Evolutionary conservation across 768 basidiomycete species (phyloP).

Genomic region (Rhodosporidiobolus odoratus): DNA sequence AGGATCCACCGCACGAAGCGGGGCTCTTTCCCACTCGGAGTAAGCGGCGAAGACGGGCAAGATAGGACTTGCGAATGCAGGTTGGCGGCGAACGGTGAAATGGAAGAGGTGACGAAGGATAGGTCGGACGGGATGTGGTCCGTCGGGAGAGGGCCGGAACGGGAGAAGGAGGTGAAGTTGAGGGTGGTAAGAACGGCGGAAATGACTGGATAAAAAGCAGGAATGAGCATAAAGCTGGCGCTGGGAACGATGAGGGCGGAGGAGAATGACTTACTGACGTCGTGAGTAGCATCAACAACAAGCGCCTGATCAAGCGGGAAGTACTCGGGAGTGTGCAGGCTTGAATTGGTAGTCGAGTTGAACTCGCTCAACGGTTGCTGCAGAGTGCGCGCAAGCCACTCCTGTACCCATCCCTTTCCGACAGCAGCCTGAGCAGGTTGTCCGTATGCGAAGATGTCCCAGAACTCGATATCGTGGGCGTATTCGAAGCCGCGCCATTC

Average conservation of each 20-base stretch:
- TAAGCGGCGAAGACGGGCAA: conserved; percentile 48
- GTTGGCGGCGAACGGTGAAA: conserved; percentile 83
- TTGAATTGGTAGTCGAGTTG: conserved; percentile 79
- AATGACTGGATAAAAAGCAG: conserved; percentile 19
- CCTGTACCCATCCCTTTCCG: conserved; percentile 54
- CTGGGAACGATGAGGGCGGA: not conserved
- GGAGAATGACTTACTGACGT: conserved; percentile 39
- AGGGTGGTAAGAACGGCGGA: conserved; percentile 45
- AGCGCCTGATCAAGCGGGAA: conserved; percentile 46
- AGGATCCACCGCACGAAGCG: conserved; percentile 73
- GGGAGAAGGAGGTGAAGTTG: conserved; percentile 47
- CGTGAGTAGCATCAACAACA: conserved; percentile 51
- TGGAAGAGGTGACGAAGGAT: conserved; percentile 66
- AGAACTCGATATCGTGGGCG: conserved; percentile 46
- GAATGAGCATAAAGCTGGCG: not conserved
- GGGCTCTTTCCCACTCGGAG: not conserved
- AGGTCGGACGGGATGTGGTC: conserved; percentile 47
- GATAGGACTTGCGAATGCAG: conserved; percentile 59
- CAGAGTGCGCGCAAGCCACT: conserved; percentile 74
- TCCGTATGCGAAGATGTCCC: conserved; percentile 55
- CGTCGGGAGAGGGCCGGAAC: conserved; percentile 41
- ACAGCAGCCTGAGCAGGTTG: conserved; percentile 62
- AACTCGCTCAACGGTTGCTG: conserved; percentile 56
- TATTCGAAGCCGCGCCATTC: conserved; percentile 37
- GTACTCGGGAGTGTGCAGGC: conserved; percentile 53